Conservation (phyloP, 139 green algal species). For the Chlamydomonas urium region DNA sequence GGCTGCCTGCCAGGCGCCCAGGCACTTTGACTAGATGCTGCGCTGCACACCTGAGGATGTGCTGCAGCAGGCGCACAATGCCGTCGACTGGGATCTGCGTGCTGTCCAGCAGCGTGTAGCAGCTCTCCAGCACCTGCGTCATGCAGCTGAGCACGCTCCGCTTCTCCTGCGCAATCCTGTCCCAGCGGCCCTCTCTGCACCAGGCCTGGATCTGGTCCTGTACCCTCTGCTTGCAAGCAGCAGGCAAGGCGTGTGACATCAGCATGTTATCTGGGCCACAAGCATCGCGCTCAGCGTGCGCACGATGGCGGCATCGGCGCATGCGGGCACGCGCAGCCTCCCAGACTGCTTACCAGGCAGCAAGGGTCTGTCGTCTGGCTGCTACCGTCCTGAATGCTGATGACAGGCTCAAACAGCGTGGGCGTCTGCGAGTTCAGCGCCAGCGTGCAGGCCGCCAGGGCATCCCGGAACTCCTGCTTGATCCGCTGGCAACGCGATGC, state of each 20-base stretch:
- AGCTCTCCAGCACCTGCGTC: slow-evolving; percentile 53
- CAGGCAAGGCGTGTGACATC: too few species aligned
- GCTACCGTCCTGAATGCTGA: slow-evolving; percentile 42
- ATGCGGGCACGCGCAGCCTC: not conserved
- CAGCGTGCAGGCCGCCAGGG: slow-evolving; percentile 37
- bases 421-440: slow-evolving; percentile 35
- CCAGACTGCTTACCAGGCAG: slow-evolving; percentile 33
- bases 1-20: too few species aligned
- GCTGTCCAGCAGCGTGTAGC: slow-evolving; percentile 54
- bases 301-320: not conserved
- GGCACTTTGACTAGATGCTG: too few species aligned
- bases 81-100: slow-evolving; percentile 50
- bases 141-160: slow-evolving; percentile 41
- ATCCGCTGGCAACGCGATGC: slow-evolving; percentile 24
- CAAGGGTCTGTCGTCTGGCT: slow-evolving; percentile 46
- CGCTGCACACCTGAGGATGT: slow-evolving; percentile 59
- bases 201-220: slow-evolving; percentile 44
- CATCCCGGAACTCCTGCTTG: slow-evolving; percentile 39
- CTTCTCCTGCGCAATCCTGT: slow-evolving; percentile 52
- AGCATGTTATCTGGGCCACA: too few species aligned
- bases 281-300: too few species aligned
- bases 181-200: slow-evolving; percentile 40
- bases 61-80: slow-evolving; percentile 54
- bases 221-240: too few species aligned
- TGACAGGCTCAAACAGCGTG: slow-evolving; percentile 48